These are phyloP conservation scores for Lactuca sativa DNA, from an alignment of 129 eudicot species.

Conservation along the genomic window DNA sequence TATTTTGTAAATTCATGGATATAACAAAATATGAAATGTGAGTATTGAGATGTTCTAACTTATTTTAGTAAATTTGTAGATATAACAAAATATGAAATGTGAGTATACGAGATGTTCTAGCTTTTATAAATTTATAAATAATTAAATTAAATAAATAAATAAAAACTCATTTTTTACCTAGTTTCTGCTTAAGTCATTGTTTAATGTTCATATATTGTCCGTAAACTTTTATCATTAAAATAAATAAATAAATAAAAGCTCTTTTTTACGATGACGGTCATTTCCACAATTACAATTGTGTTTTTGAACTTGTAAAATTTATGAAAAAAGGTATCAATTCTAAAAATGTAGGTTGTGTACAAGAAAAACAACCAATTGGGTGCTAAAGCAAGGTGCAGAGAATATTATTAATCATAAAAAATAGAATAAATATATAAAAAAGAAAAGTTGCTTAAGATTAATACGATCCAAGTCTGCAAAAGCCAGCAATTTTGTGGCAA, in stretches of 20 bases:
- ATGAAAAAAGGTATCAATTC: neutral
- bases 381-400: conserved; percentile 22
- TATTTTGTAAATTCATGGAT: too few relatives aligned
- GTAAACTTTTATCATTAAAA: neutral
- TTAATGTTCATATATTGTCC: neutral
- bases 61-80: too few relatives aligned
- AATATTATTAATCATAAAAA: conserved; percentile 1
- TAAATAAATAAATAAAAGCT: neutral
- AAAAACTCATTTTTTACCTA: too few relatives aligned
- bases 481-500: conserved; percentile 35
- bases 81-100: too few relatives aligned
- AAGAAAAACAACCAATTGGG: conserved; percentile 5
- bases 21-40: too few relatives aligned
- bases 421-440: neutral
- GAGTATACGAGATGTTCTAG: too few relatives aligned
- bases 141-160: too few relatives aligned
- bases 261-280: neutral
- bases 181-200: neutral
- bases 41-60: too few relatives aligned
- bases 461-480: conserved; percentile 38
- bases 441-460: conserved; percentile 1
- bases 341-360: neutral
- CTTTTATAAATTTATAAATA: too few relatives aligned
- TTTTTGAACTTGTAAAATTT: neutral
- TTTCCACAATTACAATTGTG: neutral